These are phyloP conservation scores for Malania oleifera DNA, from an alignment of 164 flowering plant genomes.

Conservation along the genomic window DNA sequence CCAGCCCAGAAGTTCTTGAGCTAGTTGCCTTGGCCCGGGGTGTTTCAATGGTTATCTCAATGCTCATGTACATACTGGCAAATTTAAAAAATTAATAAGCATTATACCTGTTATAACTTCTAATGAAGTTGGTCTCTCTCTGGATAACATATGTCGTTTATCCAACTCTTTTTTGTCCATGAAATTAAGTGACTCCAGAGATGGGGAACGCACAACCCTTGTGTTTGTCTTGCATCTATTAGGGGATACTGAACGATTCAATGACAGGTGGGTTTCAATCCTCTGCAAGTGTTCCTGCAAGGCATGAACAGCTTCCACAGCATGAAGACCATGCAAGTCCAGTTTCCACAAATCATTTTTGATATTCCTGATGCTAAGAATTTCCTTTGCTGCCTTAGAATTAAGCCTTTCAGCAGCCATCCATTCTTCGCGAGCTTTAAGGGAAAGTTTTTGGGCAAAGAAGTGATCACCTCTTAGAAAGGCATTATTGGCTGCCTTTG, in stretches of 20 bases:
- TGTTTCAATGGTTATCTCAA: background rate
- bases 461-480: constrained; percentile 72
- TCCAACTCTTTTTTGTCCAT: constrained; percentile 19
- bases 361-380: constrained; percentile 50
- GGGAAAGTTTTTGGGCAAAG: constrained; percentile 62
- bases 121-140: constrained; percentile 39
- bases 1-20: too few relatives aligned
- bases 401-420: constrained; percentile 56
- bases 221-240: constrained; percentile 18
- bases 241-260: constrained; percentile 23
- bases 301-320: constrained; percentile 73
- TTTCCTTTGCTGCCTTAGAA: constrained; percentile 69
- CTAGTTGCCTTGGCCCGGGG: too few relatives aligned
- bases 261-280: constrained; percentile 45
- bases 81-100: background rate
- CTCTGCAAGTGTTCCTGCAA: constrained; percentile 49
- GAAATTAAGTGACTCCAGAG: constrained; percentile 21
- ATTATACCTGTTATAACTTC: constrained; percentile 81
- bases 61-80: background rate
- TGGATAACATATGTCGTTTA: constrained; percentile 21
- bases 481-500: constrained; percentile 70
- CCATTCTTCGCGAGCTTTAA: constrained; percentile 63
- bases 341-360: constrained; percentile 66
- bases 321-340: constrained; percentile 97
- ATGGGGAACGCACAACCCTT: constrained; percentile 16